These are phyloP conservation scores for Vitis vinifera DNA, from an alignment of 164 flowering plant species.

Conservation along the genomic window ASM3070453v1 NC_081810.1:19597001-19597500, in stretches of 20 bases:
- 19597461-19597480: constrained; percentile 77
- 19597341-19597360: constrained; percentile 84
- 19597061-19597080: constrained; percentile 49
- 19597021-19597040: constrained; percentile 41
- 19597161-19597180: constrained; percentile 48
- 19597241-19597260: constrained; percentile 79
- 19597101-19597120: constrained; percentile 59
- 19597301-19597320: constrained; percentile 77
- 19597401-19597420: constrained; percentile 86
- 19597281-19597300: constrained; percentile 97
- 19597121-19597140: constrained; percentile 72
- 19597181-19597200: constrained; percentile 41
- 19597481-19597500: constrained; percentile 78
- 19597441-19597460: constrained; percentile 90
- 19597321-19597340: constrained; percentile 95
- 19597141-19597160: constrained; percentile 75
- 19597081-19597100: constrained; percentile 40
- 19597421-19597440: constrained; percentile 76
- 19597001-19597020: constrained; percentile 75
- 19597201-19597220: constrained; percentile 64
- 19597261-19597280: constrained; percentile 70
- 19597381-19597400: constrained; percentile 96
- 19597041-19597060: constrained; percentile 57
- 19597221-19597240: constrained; percentile 76
- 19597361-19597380: constrained; percentile 75